Evolutionary conservation across 2,329 filamentous ascomycete species (phyloP).

Genomic region (Penicillium italicum): DNA sequence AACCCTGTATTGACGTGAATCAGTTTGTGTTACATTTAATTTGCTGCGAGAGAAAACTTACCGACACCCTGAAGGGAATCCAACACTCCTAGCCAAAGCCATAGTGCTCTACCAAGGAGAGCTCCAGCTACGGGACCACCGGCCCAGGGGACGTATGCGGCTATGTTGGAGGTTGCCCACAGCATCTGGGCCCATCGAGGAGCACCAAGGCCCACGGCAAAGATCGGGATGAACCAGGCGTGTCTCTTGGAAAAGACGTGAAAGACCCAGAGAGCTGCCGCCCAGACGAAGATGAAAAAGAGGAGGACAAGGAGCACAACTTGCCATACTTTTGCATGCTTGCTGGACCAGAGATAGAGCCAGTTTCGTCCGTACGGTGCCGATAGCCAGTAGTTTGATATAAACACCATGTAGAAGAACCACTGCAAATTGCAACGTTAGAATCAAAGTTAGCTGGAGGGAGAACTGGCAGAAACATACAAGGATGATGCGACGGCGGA

Average conservation of each 20-base stretch:
- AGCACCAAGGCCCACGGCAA: conserved; percentile 62
- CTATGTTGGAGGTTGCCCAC: conserved; percentile 60
- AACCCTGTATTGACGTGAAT: conserved; percentile 42
- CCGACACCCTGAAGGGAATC: conserved; percentile 62
- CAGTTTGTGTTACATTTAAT: not conserved
- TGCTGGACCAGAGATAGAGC: conserved; percentile 57
- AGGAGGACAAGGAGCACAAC: conserved; percentile 51
- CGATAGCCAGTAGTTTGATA: conserved; percentile 66
- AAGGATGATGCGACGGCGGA: conserved; percentile 53
- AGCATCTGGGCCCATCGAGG: conserved; percentile 66
- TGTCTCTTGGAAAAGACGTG: conserved; percentile 56
- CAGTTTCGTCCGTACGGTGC: conserved; percentile 65
- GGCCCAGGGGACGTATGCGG: conserved; percentile 58
- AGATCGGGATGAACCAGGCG: conserved; percentile 65
- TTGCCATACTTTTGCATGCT: conserved; percentile 54
- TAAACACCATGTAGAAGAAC: conserved; percentile 58
- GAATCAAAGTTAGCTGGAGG: not conserved
- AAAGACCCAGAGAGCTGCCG: conserved; percentile 45
- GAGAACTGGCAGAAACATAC: conserved; percentile 34
- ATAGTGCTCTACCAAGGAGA: conserved; percentile 55
- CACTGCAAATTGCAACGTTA: conserved; percentile 35
- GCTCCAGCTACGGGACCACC: conserved; percentile 53
- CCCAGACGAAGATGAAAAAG: conserved; percentile 57
- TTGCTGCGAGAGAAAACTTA: not conserved
- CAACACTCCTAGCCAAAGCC: conserved; percentile 65